Evolutionary conservation across 768 basidiomycete genomes (phyloP), one percentile per base, ranked within the genome.

Genomic region (Termitomyces sp.): DNA sequence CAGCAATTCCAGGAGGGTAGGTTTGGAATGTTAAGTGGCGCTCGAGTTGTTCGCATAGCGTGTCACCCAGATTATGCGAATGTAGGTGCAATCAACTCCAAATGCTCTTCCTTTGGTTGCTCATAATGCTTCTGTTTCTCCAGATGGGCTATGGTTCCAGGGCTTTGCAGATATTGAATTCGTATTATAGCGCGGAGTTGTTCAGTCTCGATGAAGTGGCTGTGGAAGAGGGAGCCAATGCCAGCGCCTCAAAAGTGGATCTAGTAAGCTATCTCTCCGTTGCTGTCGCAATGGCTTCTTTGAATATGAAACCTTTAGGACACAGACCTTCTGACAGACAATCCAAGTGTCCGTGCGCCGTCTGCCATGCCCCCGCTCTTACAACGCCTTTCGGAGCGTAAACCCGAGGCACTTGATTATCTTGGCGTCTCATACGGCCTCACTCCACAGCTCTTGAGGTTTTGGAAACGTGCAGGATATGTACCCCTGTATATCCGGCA

Each of bases 101-200:
- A 14, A 46, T 16, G 10, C 10, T 5, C 53, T 44, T 30, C 12
- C 54, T 64, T 55, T 54, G 22, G 28, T 52, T 24, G 16, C 65
- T 58, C 18, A 58, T 5, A 4, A 42, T n/a, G 13, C 6, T 33
- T 48, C 38, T 6, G 12, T 30, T 10, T 4, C 20, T 42, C 8
- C 32, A 96, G 92, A 98, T 98, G 95, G 96, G 97, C 12, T 98
- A 98, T 67, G 97, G 97, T 6, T 85, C 90, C 20, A 82, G 94
- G 42, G 92, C 97, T 2, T 72, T 99, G 51, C 81, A 95, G 61
- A 85, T 87, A 0, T 77, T 99, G 51, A 92, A 94, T 66, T 79
- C 88, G 14, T 98, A 93, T 73, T 98, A 94, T 73, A 89, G 87
- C 60, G 97, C 96, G 20, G 94, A 98, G 70, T 86, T 92, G 66